Percentiles rank a stretch among this genome's conserved stretches.
These are phyloP conservation scores for Leccinum angustisporum DNA, from an alignment of 1,284 basidiomycete genomes.

Conservation along the genomic window DNA sequence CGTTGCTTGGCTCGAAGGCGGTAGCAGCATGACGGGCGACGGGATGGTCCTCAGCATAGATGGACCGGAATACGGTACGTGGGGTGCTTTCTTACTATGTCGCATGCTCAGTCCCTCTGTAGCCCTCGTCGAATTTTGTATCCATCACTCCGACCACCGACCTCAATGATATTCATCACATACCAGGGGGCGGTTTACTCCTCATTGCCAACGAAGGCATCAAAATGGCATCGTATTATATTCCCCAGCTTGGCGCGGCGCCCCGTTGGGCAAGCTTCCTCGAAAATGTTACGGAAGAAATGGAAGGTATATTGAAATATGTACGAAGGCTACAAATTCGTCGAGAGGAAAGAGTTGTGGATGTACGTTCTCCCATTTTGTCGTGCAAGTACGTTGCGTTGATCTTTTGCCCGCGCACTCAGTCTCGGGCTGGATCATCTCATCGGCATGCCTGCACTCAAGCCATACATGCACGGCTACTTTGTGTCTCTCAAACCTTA, in stretches of 20 bases:
- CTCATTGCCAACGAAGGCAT: slow-evolving; percentile 93
- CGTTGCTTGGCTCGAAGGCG: slow-evolving; percentile 89
- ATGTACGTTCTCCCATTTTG: slow-evolving; percentile 48
- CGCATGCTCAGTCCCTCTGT: slow-evolving; percentile 9
- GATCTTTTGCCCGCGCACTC: slow-evolving; percentile 13
- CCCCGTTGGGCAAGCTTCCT: slow-evolving; percentile 97
- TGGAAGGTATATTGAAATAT: slow-evolving; percentile 51
- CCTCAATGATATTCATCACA: slow-evolving; percentile 86
- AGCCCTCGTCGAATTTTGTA: slow-evolving; percentile 88
- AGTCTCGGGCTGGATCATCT: slow-evolving; percentile 93
- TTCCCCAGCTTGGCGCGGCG: slow-evolving; percentile 95
- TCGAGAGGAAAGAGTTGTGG: slow-evolving; percentile 85
- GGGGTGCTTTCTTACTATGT: neutral
- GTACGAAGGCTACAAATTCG: slow-evolving; percentile 98
- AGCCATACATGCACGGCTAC: slow-evolving; percentile 99
- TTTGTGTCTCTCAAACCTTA: slow-evolving; percentile 95
- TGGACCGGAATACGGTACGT: slow-evolving; percentile 78
- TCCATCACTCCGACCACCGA: slow-evolving; percentile 91
- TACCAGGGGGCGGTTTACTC: slow-evolving; percentile 82
- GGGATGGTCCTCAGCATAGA: slow-evolving; percentile 88
- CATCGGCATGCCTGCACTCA: slow-evolving; percentile 90
- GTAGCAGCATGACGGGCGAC: slow-evolving; percentile 79
- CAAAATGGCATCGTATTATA: slow-evolving; percentile 88
- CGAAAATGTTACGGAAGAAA: slow-evolving; percentile 96
- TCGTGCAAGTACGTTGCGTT: slow-evolving; percentile 2